A percentile compares a stretch with the other conserved stretches of the same genome.
Conservation (phyloP, 768 basidiomycete species). For the Boletus vermiculosoides region DNA sequence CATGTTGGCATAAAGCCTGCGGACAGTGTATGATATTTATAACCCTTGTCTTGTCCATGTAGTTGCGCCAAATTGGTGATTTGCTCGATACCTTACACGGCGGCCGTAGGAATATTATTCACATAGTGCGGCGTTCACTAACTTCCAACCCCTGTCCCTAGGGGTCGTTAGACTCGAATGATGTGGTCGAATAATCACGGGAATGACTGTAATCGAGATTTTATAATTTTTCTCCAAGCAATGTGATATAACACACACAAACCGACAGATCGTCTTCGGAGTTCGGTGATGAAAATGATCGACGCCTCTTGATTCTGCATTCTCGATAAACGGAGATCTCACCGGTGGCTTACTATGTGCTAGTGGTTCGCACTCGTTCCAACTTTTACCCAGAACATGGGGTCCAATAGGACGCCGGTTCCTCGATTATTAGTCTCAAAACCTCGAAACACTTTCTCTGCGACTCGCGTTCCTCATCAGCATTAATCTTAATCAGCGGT, state of each 20-base stretch:
- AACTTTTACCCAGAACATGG: neutral
- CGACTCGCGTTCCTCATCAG: neutral
- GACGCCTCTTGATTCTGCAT: neutral
- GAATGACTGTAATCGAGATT: slow-evolving; percentile 1
- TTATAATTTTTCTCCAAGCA: neutral
- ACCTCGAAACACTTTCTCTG: neutral
- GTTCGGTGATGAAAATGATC: slow-evolving; percentile 2
- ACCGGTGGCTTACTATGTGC: neutral
- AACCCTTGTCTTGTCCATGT: neutral
- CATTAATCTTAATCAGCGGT: too few relatives aligned
- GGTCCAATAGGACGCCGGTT: neutral
- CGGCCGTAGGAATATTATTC: neutral
- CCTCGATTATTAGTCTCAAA: neutral
- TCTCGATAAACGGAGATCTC: neutral
- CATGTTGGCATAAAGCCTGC: neutral
- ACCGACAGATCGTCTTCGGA: slow-evolving; percentile 11
- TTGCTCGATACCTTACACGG: neutral
- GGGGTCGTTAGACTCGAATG: slow-evolving; percentile 2
- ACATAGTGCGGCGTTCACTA: neutral
- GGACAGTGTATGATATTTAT: neutral
- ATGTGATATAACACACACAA: slow-evolving; percentile 5
- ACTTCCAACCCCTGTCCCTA: slow-evolving; percentile 9
- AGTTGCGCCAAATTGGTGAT: neutral
- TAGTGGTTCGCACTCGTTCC: neutral
- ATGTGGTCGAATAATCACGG: slow-evolving; percentile 7